These are phyloP conservation scores for Ophiostoma sp. DNA, from an alignment of 2,329 filamentous ascomycete genomes.

Conservation along the genomic window DNA sequence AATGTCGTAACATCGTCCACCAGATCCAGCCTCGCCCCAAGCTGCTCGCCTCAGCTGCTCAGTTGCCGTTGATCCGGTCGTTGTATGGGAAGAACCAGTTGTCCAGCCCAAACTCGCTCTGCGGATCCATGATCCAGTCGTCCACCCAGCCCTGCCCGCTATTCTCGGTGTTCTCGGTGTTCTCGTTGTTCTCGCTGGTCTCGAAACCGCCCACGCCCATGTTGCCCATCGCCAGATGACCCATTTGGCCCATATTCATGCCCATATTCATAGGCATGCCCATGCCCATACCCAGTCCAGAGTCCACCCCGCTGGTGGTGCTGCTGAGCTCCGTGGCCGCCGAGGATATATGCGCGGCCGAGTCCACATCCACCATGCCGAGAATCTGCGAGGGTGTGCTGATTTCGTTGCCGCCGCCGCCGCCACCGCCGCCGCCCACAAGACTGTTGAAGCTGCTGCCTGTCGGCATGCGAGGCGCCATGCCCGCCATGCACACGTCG, in stretches of 20 bases:
- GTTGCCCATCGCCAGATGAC: background rate
- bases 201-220: background rate
- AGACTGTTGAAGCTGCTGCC: background rate
- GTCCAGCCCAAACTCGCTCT: conserved; percentile 21
- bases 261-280: conserved; percentile 10
- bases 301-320: conserved; percentile 3
- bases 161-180: background rate
- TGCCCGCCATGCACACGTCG: background rate
- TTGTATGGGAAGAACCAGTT: conserved; percentile 27
- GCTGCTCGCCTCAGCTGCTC: too few species aligned
- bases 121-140: conserved; percentile 23
- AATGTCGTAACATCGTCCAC: background rate
- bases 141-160: conserved; percentile 20
- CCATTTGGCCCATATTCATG: background rate
- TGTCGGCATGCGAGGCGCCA: background rate
- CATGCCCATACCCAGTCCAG: background rate
- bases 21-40: background rate
- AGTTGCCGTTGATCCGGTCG: conserved; percentile 22
- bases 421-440: background rate
- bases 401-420: background rate
- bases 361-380: conserved; percentile 20
- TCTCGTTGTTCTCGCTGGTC: background rate
- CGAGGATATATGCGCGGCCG: conserved; percentile 21
- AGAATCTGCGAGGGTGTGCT: conserved; percentile 17
- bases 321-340: conserved; percentile 12